Base-by-base conservation (phyloP, 176 grass and related monocot species). In the Avena atlantica region DNA sequence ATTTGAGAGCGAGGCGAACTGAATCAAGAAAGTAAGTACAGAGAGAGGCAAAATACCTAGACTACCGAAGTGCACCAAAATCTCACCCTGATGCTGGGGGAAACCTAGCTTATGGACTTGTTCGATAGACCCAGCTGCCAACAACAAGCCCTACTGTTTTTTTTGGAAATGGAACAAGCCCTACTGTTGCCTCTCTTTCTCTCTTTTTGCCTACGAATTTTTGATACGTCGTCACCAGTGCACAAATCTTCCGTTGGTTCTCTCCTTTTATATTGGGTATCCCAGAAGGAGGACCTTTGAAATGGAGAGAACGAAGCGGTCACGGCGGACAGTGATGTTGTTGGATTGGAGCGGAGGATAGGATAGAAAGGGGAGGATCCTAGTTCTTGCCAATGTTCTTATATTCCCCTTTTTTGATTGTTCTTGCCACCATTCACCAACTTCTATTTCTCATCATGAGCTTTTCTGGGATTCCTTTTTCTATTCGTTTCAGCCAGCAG, bases 61-160 rank as follows among this genome's bases (percentile, higher is more conserved):
- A 76, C 68, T 84, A 24, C 31, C 16, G 72, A 85, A 82, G 76
- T 47, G 73, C 85, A 77, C 88, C 72, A 83, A 91, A 59, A 62
- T 48, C 70, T 44, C 53, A n/a, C 66, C 70, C 65, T 89, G 69
- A 42, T 25, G 21, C 40, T 42, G 7, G 5, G 71, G 36, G 69
- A 44, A 56, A 42, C 40, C 40, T 42, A 42, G 40, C 40, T 1
- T 55, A 20, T 60, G 44, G 48, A 84, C 7, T 42, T 53, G 57
- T 82, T 53, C 65, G 23, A 19, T 66, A 51, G 65, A 47, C 15
- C 83, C 31, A 34, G 31, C 31, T 86, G 23, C 9, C 10, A 68
- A n/a, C 24, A n/a, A 12, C 50, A 76, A 34, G 49, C 50, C 56
- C 42, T 85, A 36, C 45, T 51, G 49, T 62, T 5, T 34, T 34